Evolutionary conservation across 495 filamentous ascomycete genomes (phyloP).

Genomic region (Poronia punctata): DNA sequence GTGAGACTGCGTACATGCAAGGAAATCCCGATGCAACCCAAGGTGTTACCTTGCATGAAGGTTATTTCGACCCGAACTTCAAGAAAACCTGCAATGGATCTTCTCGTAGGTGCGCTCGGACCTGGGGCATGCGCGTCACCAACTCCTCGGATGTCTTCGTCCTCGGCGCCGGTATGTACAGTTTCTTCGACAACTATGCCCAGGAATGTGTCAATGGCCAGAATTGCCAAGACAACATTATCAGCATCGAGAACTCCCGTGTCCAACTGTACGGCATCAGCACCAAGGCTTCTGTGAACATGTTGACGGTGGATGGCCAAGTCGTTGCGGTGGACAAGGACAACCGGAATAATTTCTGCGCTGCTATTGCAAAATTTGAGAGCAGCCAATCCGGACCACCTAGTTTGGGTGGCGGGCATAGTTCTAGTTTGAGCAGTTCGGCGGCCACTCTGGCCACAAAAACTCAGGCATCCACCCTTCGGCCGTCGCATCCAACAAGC

Average conservation of each 20-base stretch:
- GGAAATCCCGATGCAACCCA: slow-evolving; percentile 68
- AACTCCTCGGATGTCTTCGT: slow-evolving; percentile 60
- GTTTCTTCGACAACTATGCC: slow-evolving; percentile 80
- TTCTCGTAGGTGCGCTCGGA: slow-evolving; percentile 60
- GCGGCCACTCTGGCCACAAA: slow-evolving; percentile 3
- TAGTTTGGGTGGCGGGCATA: slow-evolving; percentile 11
- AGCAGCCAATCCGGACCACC: slow-evolving; percentile 1
- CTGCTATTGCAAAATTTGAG: slow-evolving; percentile 53
- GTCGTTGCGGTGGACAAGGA: slow-evolving; percentile 51
- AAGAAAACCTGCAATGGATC: slow-evolving; percentile 53
- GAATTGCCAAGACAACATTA: slow-evolving; percentile 80
- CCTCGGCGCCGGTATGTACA: slow-evolving; percentile 77
- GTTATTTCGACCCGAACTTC: slow-evolving; percentile 74
- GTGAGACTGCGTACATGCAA: slow-evolving; percentile 91
- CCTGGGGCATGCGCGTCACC: slow-evolving; percentile 78
- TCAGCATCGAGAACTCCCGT: slow-evolving; percentile 62
- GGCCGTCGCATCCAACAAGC: slow-evolving; percentile 14
- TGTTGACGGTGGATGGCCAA: slow-evolving; percentile 62
- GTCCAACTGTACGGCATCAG: slow-evolving; percentile 72
- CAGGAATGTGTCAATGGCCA: slow-evolving; percentile 69
- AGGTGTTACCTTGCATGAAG: slow-evolving; percentile 56
- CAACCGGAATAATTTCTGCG: slow-evolving; percentile 69
- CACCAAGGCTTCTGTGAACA: slow-evolving; percentile 82
- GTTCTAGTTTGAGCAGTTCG: slow-evolving; percentile 7
- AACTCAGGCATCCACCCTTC: slow-evolving; percentile 9